Base-by-base conservation (phyloP, 306 rosid genomes). In the Adenanthera pavonina region DNA sequence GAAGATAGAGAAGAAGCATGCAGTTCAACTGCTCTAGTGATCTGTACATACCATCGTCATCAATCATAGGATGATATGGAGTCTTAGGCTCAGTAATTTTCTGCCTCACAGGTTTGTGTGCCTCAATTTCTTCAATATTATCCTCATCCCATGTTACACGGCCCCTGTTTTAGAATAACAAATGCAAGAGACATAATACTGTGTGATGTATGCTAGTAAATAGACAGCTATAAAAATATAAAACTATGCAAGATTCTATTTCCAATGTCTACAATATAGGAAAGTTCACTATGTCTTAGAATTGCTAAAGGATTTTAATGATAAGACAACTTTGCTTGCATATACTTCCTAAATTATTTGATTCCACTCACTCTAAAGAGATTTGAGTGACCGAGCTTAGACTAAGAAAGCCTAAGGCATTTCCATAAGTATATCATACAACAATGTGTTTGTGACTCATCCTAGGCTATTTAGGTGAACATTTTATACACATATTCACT, bases 1-100 rank as follows among this genome's bases (percentile, higher is more conserved):
- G 12, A 48, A 60, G 13, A 48, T 67, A 69, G 48, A 43, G 48
- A 81, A 68, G 82, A 75, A 75, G 72, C 54, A 61, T 40, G 76
- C 75, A 84, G 86, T 57, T 68, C 56, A 52, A 83, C n/a, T 33
- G 75, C 69, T 69, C 54, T 69, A 81, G n/a, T 17, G 67, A 78
- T 69, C 44, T 51, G 14, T 68, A 71, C 88, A 56, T 86, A 86
- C 92, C 76, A 61, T 86, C 85, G 13, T 86, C 88, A 38, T 80
- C 87, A 60, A 84, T 19, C 87, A 82, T 84, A 48, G 85, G 88
- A 70, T 84, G 92, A 82, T 77, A 89, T 0, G 90, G 90, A 60
- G 92, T 89, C 87, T 89, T 89, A 12, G 92, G 90, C 82, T 89
- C 92, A 16, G 84, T 80, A 60, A 89, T 89, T 78, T 89, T 89